Conservation (phyloP, 768 basidiomycete genomes). For the Myochromella boudieri region DNA sequence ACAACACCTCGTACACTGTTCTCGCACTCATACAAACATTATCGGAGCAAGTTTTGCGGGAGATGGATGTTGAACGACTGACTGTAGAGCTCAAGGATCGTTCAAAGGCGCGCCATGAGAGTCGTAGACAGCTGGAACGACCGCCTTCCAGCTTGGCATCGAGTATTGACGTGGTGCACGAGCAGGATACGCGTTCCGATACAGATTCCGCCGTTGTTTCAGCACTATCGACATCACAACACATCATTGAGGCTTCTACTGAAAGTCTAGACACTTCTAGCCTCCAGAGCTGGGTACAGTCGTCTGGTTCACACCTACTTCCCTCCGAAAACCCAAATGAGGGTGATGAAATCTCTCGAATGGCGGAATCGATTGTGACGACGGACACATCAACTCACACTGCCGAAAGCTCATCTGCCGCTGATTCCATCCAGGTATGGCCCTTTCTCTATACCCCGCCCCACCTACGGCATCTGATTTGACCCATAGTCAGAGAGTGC, state of each 20-base stretch:
- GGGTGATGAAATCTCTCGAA: constrained; percentile 20
- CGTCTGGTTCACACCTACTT: constrained; percentile 18
- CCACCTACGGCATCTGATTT: background rate
- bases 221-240: constrained; percentile 26
- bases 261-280: constrained; percentile 26
- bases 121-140: constrained; percentile 9
- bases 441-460: background rate
- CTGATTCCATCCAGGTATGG: constrained; percentile 18
- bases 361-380: constrained; percentile 38
- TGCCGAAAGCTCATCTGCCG: constrained; percentile 19
- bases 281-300: constrained; percentile 37
- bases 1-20: constrained; percentile 75
- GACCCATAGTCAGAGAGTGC: constrained; percentile 34
- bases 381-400: constrained; percentile 33
- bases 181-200: constrained; percentile 42
- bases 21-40: constrained; percentile 71
- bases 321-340: constrained; percentile 7
- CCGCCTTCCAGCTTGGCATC: constrained; percentile 32
- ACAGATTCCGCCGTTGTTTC: constrained; percentile 40
- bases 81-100: constrained; percentile 51
- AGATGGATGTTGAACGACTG: constrained; percentile 76
- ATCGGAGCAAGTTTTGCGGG: constrained; percentile 59
- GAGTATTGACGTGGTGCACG: constrained; percentile 33
- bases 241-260: background rate
- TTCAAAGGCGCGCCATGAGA: constrained; percentile 23